Conservation (phyloP, 768 basidiomycete genomes). For the Trichaptum fuscoviolaceum region DNA sequence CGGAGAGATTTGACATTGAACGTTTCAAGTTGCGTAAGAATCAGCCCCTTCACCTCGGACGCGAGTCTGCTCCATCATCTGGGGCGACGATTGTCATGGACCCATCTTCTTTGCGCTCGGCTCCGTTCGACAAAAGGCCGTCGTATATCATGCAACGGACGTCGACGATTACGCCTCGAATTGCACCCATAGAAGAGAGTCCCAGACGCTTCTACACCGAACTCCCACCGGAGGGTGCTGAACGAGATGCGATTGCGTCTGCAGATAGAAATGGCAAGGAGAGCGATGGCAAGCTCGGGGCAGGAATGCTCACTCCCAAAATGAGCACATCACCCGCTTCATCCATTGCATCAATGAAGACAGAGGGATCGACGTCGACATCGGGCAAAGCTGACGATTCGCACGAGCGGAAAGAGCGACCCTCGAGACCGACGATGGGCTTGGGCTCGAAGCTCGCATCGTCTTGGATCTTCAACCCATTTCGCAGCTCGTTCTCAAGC, state of each 20-base stretch:
- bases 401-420: constrained; percentile 9
- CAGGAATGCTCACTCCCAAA: constrained; percentile 17
- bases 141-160: constrained; percentile 37
- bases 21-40: constrained; percentile 53
- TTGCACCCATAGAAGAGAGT: constrained; percentile 69
- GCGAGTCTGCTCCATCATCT: constrained; percentile 27
- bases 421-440: constrained; percentile 13
- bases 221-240: constrained; percentile 41
- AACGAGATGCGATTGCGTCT: constrained; percentile 15
- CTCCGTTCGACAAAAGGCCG: constrained; percentile 35
- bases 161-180: constrained; percentile 41
- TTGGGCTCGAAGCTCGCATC: constrained; percentile 60
- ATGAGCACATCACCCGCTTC: constrained; percentile 48
- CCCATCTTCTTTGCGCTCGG: constrained; percentile 28
- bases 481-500: constrained; percentile 50
- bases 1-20: constrained; percentile 70
- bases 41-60: constrained; percentile 17
- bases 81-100: constrained; percentile 30
- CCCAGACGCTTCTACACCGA: constrained; percentile 46
- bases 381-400: constrained; percentile 13
- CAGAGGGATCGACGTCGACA: background rate
- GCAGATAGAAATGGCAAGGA: constrained; percentile 17
- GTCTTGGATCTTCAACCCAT: constrained; percentile 77
- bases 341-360: background rate
- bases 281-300: constrained; percentile 16